Conservation (phyloP, 306 rosid genomes). For the Sphenostylis stenocarpa region DNA sequence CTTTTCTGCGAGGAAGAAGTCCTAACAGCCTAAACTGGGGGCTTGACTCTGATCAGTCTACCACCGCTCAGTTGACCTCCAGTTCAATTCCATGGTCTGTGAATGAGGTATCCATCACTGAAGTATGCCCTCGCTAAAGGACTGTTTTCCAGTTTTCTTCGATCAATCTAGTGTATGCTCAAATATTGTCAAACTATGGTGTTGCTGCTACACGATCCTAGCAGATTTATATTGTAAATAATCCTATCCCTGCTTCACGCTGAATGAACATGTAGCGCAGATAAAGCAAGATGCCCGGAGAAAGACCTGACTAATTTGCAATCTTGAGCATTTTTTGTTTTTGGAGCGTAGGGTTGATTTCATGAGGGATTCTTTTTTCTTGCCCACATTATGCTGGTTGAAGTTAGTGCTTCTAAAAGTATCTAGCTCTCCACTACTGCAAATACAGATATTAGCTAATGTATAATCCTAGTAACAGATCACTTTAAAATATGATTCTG, state of each 20-base stretch:
- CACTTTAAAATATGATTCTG: neutral
- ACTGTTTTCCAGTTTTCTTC: neutral
- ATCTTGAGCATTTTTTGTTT: neutral
- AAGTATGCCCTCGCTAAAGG: slow-evolving; percentile 13
- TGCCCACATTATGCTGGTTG: neutral
- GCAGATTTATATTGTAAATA: neutral
- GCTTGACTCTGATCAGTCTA: slow-evolving; percentile 1
- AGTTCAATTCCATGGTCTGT: neutral
- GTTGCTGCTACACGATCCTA: neutral
- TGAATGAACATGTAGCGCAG: neutral
- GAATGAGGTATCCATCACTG: slow-evolving; percentile 19
- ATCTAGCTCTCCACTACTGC: neutral
- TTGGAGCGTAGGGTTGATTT: neutral
- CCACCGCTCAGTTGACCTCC: neutral
- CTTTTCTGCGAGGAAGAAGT: slow-evolving; percentile 11
- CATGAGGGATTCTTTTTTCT: neutral
- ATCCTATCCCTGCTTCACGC: neutral
- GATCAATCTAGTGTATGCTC: neutral
- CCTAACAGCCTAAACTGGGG: neutral
- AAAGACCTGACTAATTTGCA: neutral
- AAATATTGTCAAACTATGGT: neutral
- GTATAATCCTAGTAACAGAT: neutral
- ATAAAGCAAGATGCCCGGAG: neutral
- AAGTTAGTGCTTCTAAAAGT: neutral
- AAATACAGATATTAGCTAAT: no score